phyloP scores from a whole-genome alignment of 2,329 filamentous ascomycete species.

The Epichloe scottii region DNA sequence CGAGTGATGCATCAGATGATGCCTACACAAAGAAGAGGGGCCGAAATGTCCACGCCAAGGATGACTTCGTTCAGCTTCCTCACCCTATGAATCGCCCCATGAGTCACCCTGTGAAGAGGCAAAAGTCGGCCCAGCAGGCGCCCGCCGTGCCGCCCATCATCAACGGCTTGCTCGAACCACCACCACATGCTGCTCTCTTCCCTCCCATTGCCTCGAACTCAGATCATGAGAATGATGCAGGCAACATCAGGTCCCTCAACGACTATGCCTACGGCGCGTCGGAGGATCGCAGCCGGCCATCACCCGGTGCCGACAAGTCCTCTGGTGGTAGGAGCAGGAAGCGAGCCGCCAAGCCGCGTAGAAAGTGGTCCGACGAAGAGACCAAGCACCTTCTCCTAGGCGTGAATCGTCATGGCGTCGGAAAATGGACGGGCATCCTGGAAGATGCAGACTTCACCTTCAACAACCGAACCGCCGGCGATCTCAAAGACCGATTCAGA shows the following conservation, averaged over 20 bases:
- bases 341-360: conserved; percentile 42
- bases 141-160: conserved; percentile 51
- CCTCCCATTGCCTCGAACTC: conserved; percentile 48
- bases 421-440: conserved; percentile 52
- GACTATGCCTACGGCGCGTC: conserved; percentile 26
- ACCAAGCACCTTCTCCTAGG: conserved; percentile 50
- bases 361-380: conserved; percentile 54
- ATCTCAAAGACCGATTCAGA: conserved; percentile 53
- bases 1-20: conserved; percentile 31
- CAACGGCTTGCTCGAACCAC: conserved; percentile 49
- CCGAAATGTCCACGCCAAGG: conserved; percentile 35
- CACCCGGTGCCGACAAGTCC: conserved; percentile 20
- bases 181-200: conserved; percentile 48
- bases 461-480: conserved; percentile 47
- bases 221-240: conserved; percentile 35
- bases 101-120: conserved; percentile 46
- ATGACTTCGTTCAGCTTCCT: conserved; percentile 51
- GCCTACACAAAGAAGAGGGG: conserved; percentile 41
- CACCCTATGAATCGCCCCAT: conserved; percentile 39
- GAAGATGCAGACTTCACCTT: conserved; percentile 49
- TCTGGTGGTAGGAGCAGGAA: conserved; percentile 31
- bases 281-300: conserved; percentile 11
- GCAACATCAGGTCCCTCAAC: conserved; percentile 28
- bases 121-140: conserved; percentile 43
- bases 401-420: conserved; percentile 49